A percentile compares a stretch with the other conserved stretches of the same genome.
These are phyloP conservation scores for Gracilariopsis chorda DNA, from an alignment of 23 red algal genomes.

Conservation along the genomic window DNA sequence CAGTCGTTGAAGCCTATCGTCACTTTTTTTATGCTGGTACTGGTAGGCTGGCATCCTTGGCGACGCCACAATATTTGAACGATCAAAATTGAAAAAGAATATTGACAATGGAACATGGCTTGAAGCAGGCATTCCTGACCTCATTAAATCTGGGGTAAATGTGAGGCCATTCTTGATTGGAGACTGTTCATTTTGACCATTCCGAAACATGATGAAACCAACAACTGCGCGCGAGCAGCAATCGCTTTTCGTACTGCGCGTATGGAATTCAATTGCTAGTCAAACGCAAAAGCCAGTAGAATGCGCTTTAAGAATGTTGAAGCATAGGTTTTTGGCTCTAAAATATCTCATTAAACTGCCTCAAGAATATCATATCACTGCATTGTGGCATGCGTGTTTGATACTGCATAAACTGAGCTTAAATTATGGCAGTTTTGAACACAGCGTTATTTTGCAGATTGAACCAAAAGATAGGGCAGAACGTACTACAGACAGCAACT, in stretches of 20 bases:
- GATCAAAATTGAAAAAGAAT: not conserved
- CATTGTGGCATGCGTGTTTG: not conserved
- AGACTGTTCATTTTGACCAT: not conserved
- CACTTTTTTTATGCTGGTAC: not conserved
- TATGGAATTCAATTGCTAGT: not conserved
- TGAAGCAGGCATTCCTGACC: not conserved
- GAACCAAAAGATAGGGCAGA: not conserved
- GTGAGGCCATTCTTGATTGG: not conserved
- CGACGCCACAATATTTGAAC: not conserved
- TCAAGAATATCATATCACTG: constrained; percentile 10
- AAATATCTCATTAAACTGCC: not conserved
- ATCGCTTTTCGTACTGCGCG: not conserved
- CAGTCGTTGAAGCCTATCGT: not conserved
- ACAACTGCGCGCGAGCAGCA: not conserved
- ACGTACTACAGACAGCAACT: not conserved
- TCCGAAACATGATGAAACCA: constrained; percentile 4
- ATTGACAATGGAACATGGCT: not conserved
- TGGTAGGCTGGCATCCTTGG: not conserved
- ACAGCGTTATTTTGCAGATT: not conserved
- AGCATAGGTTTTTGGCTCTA: not conserved
- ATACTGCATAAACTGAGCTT: not conserved
- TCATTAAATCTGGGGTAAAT: not conserved
- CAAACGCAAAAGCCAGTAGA: constrained; percentile 13
- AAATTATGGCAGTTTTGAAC: not conserved
- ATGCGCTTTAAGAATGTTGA: constrained; percentile 25